Conservation (phyloP, 768 basidiomycete genomes). For the Cystofilobasidium ferigula region DNA sequence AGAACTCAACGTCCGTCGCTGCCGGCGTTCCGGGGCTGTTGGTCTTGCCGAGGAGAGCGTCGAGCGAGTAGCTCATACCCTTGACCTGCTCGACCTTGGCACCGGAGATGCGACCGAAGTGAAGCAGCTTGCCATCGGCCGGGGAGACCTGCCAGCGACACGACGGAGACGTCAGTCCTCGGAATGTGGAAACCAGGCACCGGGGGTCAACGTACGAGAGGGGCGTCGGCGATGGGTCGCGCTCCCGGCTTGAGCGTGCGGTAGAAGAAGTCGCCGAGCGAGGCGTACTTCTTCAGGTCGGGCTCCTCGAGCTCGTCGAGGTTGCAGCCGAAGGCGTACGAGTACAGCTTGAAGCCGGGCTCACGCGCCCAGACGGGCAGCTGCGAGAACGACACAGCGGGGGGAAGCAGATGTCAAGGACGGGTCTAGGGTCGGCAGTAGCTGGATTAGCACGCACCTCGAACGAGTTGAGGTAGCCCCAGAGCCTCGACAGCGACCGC, state of each 20-base stretch:
- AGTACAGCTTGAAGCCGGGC: slow-evolving; percentile 72
- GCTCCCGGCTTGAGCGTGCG: slow-evolving; percentile 68
- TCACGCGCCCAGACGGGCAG: slow-evolving; percentile 94
- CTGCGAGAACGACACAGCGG: neutral
- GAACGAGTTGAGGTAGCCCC: slow-evolving; percentile 90
- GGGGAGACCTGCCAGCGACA: slow-evolving; percentile 59
- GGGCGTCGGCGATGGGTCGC: slow-evolving; percentile 64
- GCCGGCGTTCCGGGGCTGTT: slow-evolving; percentile 44
- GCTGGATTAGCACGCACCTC: slow-evolving; percentile 38
- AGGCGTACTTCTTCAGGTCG: slow-evolving; percentile 67
- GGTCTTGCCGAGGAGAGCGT: slow-evolving; percentile 66
- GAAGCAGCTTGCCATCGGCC: slow-evolving; percentile 83
- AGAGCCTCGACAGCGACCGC: slow-evolving; percentile 86
- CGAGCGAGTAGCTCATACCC: slow-evolving; percentile 90
- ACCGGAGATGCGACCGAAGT: slow-evolving; percentile 71
- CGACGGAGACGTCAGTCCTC: neutral
- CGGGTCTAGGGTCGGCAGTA: neutral
- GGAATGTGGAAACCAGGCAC: slow-evolving; percentile 1
- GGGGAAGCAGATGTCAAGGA: neutral
- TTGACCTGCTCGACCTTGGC: slow-evolving; percentile 90
- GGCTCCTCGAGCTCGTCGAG: slow-evolving; percentile 73
- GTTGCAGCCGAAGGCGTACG: slow-evolving; percentile 83
- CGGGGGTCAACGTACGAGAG: slow-evolving; percentile 48
- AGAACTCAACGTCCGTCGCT: slow-evolving; percentile 41
- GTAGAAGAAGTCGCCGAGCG: slow-evolving; percentile 94